Evolutionary conservation across 345 rosid species (phyloP), one percentile per base, ranked within the genome.

Genomic region (Lepidium didymum): DNA sequence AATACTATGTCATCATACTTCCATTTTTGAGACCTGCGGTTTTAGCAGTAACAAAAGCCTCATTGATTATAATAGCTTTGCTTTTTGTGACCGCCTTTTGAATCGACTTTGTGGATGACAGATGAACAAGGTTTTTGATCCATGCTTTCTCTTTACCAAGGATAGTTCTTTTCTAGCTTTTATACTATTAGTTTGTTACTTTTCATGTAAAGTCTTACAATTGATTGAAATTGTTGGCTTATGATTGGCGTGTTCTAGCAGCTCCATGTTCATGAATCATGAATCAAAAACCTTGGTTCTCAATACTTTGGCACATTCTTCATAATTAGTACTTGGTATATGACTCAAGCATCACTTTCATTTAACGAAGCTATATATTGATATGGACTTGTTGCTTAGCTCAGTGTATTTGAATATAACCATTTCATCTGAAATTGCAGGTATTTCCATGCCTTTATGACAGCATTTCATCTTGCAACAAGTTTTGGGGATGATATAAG

Each of bases 381-480:
- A 21, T 62, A 34, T 62, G 10, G 1, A 15, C 21, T 10, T 63
- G 16, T 54, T 62, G 23, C 38, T 64, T 62, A 47, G 38, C 47
- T 47, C 33, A 38, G 27, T 57, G 53, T 16, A 25, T 62, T 54
- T 33, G 8, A 11, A 58, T 10, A 16, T 18, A 13, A 47, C 58
- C 31, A 16, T 18, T 47, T 0, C 2, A 15, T 31, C 36, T 49
- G 58, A 65, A 52, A 25, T 31, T 61, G 64, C 69, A 74, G 74
- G 74, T 61, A 60, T 74, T 53, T 68, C 74, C 1, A 68, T 74
- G 74, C 78, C 78, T 68, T 62, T 68, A 62, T 75, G 74, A 74
- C 58, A 36, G 13, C 40, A 14, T 73, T 34, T 47, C 44, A 67
- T 59, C 68, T 34, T 52, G 14, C 51, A 43, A 67, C 73, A 44